phyloP scores from a whole-genome alignment of 2,329 filamentous ascomycete species.

The Curvularia hawaiiensis region DNA sequence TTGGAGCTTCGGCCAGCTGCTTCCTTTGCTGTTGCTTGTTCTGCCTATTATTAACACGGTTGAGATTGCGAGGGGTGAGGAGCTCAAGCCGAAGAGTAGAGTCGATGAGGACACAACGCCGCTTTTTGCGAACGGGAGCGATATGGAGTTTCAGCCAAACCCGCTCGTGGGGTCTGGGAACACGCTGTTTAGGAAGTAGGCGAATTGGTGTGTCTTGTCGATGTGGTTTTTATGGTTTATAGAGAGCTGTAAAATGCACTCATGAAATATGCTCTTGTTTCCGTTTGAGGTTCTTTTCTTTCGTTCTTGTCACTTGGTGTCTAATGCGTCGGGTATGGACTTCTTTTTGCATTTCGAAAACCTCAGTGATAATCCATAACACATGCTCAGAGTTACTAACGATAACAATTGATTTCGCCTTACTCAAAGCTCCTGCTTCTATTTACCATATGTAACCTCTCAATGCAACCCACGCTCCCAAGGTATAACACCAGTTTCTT shows the following conservation, averaged over 20 bases:
- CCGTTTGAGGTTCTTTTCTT: too few relatives aligned
- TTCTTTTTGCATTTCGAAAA: background rate
- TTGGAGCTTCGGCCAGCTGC: slow-evolving; percentile 68
- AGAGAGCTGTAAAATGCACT: too few relatives aligned
- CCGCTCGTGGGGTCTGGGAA: slow-evolving; percentile 48
- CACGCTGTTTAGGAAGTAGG: slow-evolving; percentile 28
- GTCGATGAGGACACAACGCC: slow-evolving; percentile 49
- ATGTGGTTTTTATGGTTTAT: background rate
- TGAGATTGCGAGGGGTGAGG: slow-evolving; percentile 63
- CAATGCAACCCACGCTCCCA: background rate
- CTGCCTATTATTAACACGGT: slow-evolving; percentile 64
- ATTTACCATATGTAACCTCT: background rate
- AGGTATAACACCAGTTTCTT: background rate
- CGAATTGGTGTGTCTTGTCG: background rate
- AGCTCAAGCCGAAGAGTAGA: slow-evolving; percentile 50
- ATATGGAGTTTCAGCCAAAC: slow-evolving; percentile 56
- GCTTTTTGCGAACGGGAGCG: slow-evolving; percentile 38
- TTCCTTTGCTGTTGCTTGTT: slow-evolving; percentile 64
- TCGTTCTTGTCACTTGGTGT: background rate
- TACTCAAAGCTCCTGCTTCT: background rate
- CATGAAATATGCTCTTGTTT: too few relatives aligned
- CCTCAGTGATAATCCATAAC: background rate
- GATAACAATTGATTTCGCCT: background rate
- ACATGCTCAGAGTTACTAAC: background rate
- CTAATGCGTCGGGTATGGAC: background rate